Evolutionary conservation across 31 red algal genomes (phyloP).

Genomic region (Endocladia muricata): DNA sequence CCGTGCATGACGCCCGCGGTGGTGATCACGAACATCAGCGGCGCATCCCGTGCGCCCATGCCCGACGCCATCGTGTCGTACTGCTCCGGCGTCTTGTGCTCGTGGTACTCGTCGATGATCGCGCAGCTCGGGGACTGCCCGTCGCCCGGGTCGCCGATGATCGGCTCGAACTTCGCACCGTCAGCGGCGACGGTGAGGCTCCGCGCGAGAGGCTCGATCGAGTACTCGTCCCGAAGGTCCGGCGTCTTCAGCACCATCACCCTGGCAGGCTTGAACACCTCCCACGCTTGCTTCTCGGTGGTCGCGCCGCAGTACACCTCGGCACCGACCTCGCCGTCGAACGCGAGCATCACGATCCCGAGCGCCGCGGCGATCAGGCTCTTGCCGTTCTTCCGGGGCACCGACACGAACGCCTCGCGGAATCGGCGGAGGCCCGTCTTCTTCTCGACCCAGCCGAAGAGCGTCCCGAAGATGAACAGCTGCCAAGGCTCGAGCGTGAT

Average conservation of each 20-base stretch:
- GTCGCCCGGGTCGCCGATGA: slow-evolving; percentile 7
- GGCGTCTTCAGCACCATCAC: background rate
- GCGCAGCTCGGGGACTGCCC: background rate
- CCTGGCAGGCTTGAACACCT: slow-evolving; percentile 4
- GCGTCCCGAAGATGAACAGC: background rate
- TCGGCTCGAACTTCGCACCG: background rate
- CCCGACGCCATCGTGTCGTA: slow-evolving; percentile 2
- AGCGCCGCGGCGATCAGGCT: background rate
- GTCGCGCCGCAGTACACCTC: slow-evolving; percentile 11
- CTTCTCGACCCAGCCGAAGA: slow-evolving; percentile 6
- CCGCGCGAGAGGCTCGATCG: background rate
- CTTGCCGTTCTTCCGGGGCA: slow-evolving; percentile 10
- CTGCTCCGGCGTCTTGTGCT: slow-evolving; percentile 4
- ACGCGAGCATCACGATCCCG: background rate
- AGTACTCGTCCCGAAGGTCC: background rate
- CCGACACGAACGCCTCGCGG: background rate
- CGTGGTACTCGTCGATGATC: slow-evolving; percentile 10
- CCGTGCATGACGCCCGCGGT: slow-evolving; percentile 3
- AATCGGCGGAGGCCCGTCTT: background rate
- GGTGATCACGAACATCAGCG: slow-evolving; percentile 7
- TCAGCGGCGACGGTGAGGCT: background rate
- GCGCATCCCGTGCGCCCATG: background rate
- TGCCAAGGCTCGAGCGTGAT: slow-evolving; percentile 5
- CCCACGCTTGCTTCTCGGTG: background rate
- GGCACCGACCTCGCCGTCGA: background rate